phyloP scores from a whole-genome alignment of 1,284 basidiomycete genomes.

The Phlebopus sp. region DNA sequence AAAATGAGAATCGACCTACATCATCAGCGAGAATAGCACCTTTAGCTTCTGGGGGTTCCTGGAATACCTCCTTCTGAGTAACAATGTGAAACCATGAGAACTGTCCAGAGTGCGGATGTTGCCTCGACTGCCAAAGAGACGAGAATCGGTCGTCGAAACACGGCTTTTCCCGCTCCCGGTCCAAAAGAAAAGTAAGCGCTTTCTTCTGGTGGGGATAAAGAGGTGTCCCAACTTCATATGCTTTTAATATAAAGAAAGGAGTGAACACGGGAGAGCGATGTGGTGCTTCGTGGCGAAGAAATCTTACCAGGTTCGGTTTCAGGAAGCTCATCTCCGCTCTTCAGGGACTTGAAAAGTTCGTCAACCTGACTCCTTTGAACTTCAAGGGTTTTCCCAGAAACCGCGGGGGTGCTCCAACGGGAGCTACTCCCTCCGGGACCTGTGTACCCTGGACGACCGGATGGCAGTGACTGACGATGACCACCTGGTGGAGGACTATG shows the following conservation, averaged over 20 bases:
- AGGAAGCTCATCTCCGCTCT: slow-evolving; percentile 80
- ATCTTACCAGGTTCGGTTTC: slow-evolving; percentile 81
- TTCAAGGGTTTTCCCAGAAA: slow-evolving; percentile 80
- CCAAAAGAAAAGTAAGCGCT: slow-evolving; percentile 94
- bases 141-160: slow-evolving; percentile 55
- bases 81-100: slow-evolving; percentile 80
- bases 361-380: slow-evolving; percentile 93
- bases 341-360: slow-evolving; percentile 87
- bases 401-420: slow-evolving; percentile 59
- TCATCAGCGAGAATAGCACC: slow-evolving; percentile 94
- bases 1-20: slow-evolving; percentile 49
- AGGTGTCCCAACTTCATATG: slow-evolving; percentile 79
- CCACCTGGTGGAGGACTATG: slow-evolving; percentile 81
- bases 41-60: slow-evolving; percentile 75
- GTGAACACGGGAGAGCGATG: slow-evolving; percentile 12
- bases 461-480: slow-evolving; percentile 43
- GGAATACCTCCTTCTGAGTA: slow-evolving; percentile 72
- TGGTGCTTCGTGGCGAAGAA: slow-evolving; percentile 13
- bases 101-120: slow-evolving; percentile 49
- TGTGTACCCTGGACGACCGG: slow-evolving; percentile 41
- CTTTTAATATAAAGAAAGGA: slow-evolving; percentile 39
- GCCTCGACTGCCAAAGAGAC: slow-evolving; percentile 73
- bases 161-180: slow-evolving; percentile 77
- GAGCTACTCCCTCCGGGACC: slow-evolving; percentile 40
- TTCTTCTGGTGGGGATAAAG: slow-evolving; percentile 99